Evolutionary conservation across 164 flowering plant genomes (phyloP).

Genomic region (Berberis thunbergii): DNA sequence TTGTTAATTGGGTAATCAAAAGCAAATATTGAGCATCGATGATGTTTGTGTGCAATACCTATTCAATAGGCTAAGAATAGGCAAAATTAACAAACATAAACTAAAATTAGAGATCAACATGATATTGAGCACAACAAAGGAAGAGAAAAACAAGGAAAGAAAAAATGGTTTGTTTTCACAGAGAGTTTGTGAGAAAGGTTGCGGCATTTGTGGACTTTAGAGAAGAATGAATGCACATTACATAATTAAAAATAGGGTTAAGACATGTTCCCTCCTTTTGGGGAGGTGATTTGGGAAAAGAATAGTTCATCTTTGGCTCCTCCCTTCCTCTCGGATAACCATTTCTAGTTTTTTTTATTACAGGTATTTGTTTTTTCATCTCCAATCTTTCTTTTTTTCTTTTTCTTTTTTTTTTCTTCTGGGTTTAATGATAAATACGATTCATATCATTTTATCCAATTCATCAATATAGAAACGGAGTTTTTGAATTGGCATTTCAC

Average conservation of each 20-base stretch:
- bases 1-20: background rate
- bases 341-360: slow-evolving; percentile 19
- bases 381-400: slow-evolving; percentile 2
- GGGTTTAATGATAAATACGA: too few relatives aligned
- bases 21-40: background rate
- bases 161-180: background rate
- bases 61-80: slow-evolving; percentile 7
- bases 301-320: background rate
- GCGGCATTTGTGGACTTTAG: slow-evolving; percentile 11
- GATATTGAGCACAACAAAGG: background rate
- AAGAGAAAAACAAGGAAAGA: background rate
- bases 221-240: slow-evolving; percentile 6
- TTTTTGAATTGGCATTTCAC: too few relatives aligned
- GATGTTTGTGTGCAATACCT: background rate
- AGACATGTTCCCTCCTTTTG: slow-evolving; percentile 15
- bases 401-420: background rate
- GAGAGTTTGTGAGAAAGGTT: slow-evolving; percentile 1
- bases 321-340: slow-evolving; percentile 18
- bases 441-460: too few relatives aligned
- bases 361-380: slow-evolving; percentile 6
- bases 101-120: slow-evolving; percentile 10
- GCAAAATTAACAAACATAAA: slow-evolving; percentile 12
- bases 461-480: too few relatives aligned
- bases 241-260: slow-evolving; percentile 9
- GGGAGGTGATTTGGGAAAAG: slow-evolving; percentile 24